Evolutionary conservation across 495 filamentous ascomycete species (phyloP).

Genomic region (Cryomyces minteri): DNA sequence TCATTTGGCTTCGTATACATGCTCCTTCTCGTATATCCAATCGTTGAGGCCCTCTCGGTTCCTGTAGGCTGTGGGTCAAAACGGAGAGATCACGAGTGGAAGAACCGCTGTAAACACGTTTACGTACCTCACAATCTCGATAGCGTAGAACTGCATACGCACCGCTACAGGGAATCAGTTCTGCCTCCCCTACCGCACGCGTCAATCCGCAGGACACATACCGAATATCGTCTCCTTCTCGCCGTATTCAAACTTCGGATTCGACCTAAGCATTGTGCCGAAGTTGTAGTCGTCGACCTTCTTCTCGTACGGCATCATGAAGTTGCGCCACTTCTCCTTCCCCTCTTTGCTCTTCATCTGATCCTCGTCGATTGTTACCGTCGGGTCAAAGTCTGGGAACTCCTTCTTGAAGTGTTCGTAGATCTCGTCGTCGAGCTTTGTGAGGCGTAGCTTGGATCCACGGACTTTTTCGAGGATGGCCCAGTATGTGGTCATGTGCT

Average conservation of each 20-base stretch:
- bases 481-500: constrained; percentile 96
- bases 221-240: constrained; percentile 86
- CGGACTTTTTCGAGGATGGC: constrained; percentile 74
- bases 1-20: too few relatives aligned
- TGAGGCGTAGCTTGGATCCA: constrained; percentile 73
- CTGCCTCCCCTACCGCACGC: not conserved
- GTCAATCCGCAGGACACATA: constrained; percentile 14
- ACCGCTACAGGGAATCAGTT: constrained; percentile 29
- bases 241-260: constrained; percentile 66
- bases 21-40: constrained; percentile 76
- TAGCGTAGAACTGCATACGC: constrained; percentile 96
- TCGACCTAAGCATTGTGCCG: constrained; percentile 72
- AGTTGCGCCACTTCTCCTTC: constrained; percentile 91
- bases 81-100: constrained; percentile 4
- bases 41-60: constrained; percentile 85
- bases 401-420: constrained; percentile 65
- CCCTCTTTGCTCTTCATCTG: constrained; percentile 94
- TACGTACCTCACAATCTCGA: constrained; percentile 60
- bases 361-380: constrained; percentile 66
- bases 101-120: constrained; percentile 10
- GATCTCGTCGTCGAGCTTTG: constrained; percentile 89
- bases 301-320: constrained; percentile 86
- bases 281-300: constrained; percentile 93
- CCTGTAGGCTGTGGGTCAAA: constrained; percentile 19
- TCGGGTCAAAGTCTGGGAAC: constrained; percentile 85